phyloP scores from a whole-genome alignment of 202 grass and related monocot genomes.

The Bolboschoenoplectus hybrid region DNA sequence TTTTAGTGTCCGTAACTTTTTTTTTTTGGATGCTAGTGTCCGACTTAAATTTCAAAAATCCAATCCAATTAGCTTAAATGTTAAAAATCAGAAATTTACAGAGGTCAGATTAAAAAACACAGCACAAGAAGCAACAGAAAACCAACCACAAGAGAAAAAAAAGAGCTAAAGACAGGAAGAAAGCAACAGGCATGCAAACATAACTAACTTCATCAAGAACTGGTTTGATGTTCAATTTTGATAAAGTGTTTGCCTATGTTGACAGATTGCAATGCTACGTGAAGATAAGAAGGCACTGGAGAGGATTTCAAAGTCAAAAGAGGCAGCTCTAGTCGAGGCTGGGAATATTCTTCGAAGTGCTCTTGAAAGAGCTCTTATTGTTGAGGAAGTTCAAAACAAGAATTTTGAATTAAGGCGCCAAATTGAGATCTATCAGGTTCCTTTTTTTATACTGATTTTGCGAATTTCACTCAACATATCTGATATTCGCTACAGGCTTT shows the following conservation, averaged over 20 bases:
- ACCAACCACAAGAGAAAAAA: background rate
- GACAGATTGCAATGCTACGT: constrained; percentile 71
- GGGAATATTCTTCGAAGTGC: constrained; percentile 69
- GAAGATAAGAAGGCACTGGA: constrained; percentile 89
- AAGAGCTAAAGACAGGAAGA: background rate
- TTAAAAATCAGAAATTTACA: too few relatives aligned
- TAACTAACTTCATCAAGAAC: background rate
- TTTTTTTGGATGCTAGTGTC: too few relatives aligned
- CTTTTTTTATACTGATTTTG: background rate
- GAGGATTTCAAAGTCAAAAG: constrained; percentile 75
- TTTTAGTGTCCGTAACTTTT: too few relatives aligned
- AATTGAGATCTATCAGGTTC: constrained; percentile 89
- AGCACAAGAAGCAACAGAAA: background rate
- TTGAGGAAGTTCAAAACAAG: constrained; percentile 84
- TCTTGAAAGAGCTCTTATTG: constrained; percentile 84
- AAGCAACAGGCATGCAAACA: background rate
- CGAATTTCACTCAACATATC: background rate
- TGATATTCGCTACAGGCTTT: background rate
- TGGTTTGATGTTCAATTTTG: background rate
- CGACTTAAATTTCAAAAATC: too few relatives aligned
- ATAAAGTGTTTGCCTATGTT: constrained; percentile 11
- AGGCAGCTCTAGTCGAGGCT: constrained; percentile 72
- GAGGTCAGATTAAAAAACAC: too few relatives aligned
- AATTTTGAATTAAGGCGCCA: constrained; percentile 79
- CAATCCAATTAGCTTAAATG: too few relatives aligned